Evolutionary conservation across 2,329 filamentous ascomycete genomes (phyloP).

Genomic region (Fusarium ramigenum): DNA sequence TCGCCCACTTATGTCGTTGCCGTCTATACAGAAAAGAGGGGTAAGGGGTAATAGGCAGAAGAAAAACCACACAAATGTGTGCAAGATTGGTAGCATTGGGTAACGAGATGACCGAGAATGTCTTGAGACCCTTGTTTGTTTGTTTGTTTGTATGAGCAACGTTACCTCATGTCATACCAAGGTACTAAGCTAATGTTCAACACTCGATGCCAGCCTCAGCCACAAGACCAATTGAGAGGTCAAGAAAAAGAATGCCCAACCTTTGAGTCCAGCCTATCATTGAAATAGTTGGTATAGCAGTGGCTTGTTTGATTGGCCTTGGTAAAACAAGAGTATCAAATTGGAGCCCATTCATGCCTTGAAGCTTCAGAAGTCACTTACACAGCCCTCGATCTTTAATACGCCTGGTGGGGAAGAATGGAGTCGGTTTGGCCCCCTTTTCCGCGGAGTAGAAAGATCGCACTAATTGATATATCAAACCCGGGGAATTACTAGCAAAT

Average conservation of each 20-base stretch:
- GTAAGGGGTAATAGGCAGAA: not conserved
- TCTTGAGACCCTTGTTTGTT: not conserved
- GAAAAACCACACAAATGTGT: not conserved
- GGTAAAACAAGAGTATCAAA: not conserved
- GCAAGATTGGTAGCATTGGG: not conserved
- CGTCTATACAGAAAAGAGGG: not conserved
- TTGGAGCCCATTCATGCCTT: not conserved
- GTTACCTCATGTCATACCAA: not conserved
- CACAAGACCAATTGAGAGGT: not conserved
- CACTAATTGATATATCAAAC: not conserved
- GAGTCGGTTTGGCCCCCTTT: not conserved
- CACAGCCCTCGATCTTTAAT: not conserved
- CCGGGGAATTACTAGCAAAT: not conserved
- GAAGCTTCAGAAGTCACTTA: not conserved
- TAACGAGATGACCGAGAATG: not conserved
- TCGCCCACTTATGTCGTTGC: constrained; percentile 8
- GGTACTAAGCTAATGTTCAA: not conserved
- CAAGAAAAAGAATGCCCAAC: not conserved
- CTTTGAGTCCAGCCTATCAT: not conserved
- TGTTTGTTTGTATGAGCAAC: not conserved
- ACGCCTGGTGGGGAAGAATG: not conserved
- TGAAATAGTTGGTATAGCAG: not conserved
- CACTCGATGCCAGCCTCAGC: not conserved
- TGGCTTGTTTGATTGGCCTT: not conserved
- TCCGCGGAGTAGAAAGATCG: not conserved